Conservation (phyloP, 805 yeast genomes). For the Barnettozyma californica region DNA sequence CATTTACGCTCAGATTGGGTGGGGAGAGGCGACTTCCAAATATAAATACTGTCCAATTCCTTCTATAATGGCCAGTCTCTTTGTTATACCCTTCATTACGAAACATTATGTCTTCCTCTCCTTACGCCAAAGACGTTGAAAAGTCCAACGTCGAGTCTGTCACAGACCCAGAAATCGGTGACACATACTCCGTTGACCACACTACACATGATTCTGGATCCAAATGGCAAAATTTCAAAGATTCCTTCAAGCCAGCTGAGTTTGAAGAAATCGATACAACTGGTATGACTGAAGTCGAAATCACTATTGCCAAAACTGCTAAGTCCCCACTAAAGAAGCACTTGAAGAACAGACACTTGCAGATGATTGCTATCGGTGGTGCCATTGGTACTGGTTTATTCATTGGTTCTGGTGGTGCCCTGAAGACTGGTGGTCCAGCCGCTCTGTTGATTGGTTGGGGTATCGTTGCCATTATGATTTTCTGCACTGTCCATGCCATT, state of each 20-base stretch:
- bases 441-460: slow-evolving; percentile 37
- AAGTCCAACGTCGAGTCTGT: slow-evolving; percentile 4
- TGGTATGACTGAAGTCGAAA: slow-evolving; percentile 37
- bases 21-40: too few relatives aligned
- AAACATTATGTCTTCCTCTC: background rate
- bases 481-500: slow-evolving; percentile 46
- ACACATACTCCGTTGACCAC: slow-evolving; percentile 17
- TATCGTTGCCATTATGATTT: slow-evolving; percentile 44
- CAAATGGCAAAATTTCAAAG: slow-evolving; percentile 18
- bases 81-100: background rate
- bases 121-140: slow-evolving; percentile 6
- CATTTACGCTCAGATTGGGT: background rate
- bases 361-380: slow-evolving; percentile 80
- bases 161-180: slow-evolving; percentile 21
- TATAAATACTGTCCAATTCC: background rate
- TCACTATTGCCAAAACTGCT: slow-evolving; percentile 30
- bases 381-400: slow-evolving; percentile 81
- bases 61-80: too few relatives aligned
- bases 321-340: slow-evolving; percentile 32
- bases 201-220: slow-evolving; percentile 5
- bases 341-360: slow-evolving; percentile 48
- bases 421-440: slow-evolving; percentile 61
- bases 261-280: slow-evolving; percentile 12
- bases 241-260: slow-evolving; percentile 15
- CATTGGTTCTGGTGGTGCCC: slow-evolving; percentile 63